Conservation (phyloP, 805 yeast species). For the Priceomyces haplophilus region DNA sequence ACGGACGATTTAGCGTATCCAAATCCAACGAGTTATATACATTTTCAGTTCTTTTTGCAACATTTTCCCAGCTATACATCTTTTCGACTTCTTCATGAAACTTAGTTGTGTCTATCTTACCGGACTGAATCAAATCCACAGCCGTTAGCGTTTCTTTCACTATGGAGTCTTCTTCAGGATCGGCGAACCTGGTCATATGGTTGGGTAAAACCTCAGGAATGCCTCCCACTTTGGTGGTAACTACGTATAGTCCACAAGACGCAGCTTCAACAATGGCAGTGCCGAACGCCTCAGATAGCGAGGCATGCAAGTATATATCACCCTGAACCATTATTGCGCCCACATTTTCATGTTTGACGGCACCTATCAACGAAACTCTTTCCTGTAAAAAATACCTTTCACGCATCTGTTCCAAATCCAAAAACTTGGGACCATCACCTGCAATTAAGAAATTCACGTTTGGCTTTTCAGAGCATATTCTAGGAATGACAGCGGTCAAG, state of each 20-base stretch:
- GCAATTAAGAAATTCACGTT: slow-evolving; percentile 81
- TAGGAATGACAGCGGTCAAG: slow-evolving; percentile 78
- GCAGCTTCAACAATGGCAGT: slow-evolving; percentile 98
- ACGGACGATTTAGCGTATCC: slow-evolving; percentile 44
- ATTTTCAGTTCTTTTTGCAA: slow-evolving; percentile 79
- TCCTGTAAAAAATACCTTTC: slow-evolving; percentile 84
- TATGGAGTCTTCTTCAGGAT: slow-evolving; percentile 81
- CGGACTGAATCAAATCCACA: slow-evolving; percentile 53
- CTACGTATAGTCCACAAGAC: slow-evolving; percentile 88
- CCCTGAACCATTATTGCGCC: slow-evolving; percentile 91
- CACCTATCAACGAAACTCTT: slow-evolving; percentile 79
- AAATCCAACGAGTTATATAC: slow-evolving; percentile 62
- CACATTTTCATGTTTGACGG: slow-evolving; percentile 88
- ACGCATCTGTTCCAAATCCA: slow-evolving; percentile 93
- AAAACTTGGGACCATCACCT: slow-evolving; percentile 94
- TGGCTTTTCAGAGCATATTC: slow-evolving; percentile 61
- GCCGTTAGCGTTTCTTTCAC: slow-evolving; percentile 73
- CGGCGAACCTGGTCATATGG: slow-evolving; percentile 89
- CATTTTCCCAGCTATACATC: slow-evolving; percentile 91
- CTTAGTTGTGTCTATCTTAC: slow-evolving; percentile 61
- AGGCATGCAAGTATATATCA: slow-evolving; percentile 89
- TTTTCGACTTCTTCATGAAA: slow-evolving; percentile 75
- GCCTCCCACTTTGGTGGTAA: slow-evolving; percentile 95
- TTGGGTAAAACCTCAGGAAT: slow-evolving; percentile 93
- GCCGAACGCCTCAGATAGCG: slow-evolving; percentile 96